Evolutionary conservation across 306 rosid species (phyloP), one percentile per base, ranked within the genome.

Genomic region (Gleditsia sinensis): DNA sequence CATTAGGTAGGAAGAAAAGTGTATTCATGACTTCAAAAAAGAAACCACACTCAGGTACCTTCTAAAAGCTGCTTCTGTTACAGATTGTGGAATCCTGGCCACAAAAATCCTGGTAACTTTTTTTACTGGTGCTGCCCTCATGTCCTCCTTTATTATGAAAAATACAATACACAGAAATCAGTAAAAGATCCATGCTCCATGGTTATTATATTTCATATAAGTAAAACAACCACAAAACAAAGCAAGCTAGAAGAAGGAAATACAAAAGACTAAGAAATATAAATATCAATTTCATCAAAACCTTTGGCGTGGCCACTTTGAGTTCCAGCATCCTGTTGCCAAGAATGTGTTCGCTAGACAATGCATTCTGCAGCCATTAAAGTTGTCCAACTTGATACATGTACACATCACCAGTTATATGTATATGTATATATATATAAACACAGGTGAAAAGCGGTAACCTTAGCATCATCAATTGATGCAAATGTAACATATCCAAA

Each of bases 291-390:
- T 69, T 51, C 71, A 36, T 28, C 37, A 60, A 37, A 80, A 93
- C 98, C 96, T 94, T 94, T 14, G 98, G 98, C 0, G 98, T 94
- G 32, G 98, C 98, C 70, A 94, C 92, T 91, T 91, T 94, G 68
- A 94, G 92, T 90, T 94, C 97, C 81, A 94, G 84, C 75, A 85
- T 91, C 80, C 98, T 81, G 76, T 88, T 88, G 20, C 96, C 96
- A 80, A 94, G 97, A 73, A 82, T 78, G 77, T 91, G 98, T 80
- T 94, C 98, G 36, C 85, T 77, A 24, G 94, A 86, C 68, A 86
- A 78, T 71, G 81, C 97, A 72, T 67, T 80, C 98, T 94, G 90
- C 67, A 71, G 58, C 61, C 58, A 76, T 61, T 80, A n/a, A 54
- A 62, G 17, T 68, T 10, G 39, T 45, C 16, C 70, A 33, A 19